Percentiles rank a stretch among this genome's conserved stretches.
Evolutionary conservation across 208 protist species (phyloP).

Genomic region (Leishmania tarentolae): DNA sequence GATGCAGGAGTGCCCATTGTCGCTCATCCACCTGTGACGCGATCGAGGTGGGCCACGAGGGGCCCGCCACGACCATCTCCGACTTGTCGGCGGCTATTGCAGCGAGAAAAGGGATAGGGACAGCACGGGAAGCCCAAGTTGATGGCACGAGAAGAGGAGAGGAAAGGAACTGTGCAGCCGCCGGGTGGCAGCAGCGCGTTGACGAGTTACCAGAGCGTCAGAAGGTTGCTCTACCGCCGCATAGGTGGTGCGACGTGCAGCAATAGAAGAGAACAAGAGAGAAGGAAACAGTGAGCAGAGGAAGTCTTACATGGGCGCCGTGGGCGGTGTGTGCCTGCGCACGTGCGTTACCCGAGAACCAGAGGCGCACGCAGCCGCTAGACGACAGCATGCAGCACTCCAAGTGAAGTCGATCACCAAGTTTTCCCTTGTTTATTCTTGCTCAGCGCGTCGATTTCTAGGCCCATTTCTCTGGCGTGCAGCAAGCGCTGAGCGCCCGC

Average conservation of each 20-base stretch:
- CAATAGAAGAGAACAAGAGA: not conserved
- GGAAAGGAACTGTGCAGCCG: not conserved
- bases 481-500: not conserved
- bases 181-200: not conserved
- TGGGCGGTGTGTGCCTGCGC: too few species aligned
- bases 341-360: too few species aligned
- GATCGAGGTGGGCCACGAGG: slow-evolving; percentile 2
- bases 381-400: too few species aligned
- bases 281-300: not conserved
- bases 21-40: not conserved
- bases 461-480: not conserved
- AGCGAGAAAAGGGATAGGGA: not conserved
- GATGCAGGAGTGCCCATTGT: slow-evolving; percentile 8
- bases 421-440: not conserved
- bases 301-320: too few species aligned
- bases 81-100: not conserved
- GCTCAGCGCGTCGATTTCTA: not conserved
- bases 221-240: not conserved
- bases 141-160: not conserved
- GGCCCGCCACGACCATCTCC: not conserved
- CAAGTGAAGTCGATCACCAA: too few species aligned
- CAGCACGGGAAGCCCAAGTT: not conserved
- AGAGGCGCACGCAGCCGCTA: too few species aligned
- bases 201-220: not conserved
- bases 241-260: too few species aligned